Evolutionary conservation across 2,329 filamentous ascomycete species (phyloP), one percentile per base, ranked within the genome.

Genomic region (Calonectria honghensis): DNA sequence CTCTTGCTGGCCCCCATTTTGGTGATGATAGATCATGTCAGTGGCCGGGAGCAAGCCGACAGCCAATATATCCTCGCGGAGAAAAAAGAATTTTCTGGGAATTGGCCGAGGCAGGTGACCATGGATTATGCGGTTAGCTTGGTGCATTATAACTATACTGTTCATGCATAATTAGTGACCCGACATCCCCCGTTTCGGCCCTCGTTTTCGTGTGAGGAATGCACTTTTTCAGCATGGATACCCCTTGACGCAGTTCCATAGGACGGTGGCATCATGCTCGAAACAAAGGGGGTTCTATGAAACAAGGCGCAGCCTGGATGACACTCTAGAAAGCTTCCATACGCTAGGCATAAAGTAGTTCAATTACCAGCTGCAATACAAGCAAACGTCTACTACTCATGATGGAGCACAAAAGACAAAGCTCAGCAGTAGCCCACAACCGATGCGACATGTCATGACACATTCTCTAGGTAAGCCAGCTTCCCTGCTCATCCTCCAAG

Each of bases 401-500:
- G 3, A 24, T n/a, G 13, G 6, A 48, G 20, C 45, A 24, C 45
- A 13, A 10, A 48, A 2, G n/a, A 24, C 45, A 6, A 24, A 11
- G 10, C 35, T 18, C n/a, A 27, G 13, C 13, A 14, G n/a, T 11
- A 41, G 14, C 37, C 57, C 37, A 41, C 39, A 24, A 18, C 7
- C 1, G 14, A 29, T 63, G 16, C 20, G 57, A 41, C 24, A 16
- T 13, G 27, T 20, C 24, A 41, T 13, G 3, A 2, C n/a, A 13
- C 24, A 37, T 10, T 4, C 24, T 27, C 57, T 41, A 72, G 35
- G 41, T 59, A 5, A 72, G 29, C 70, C 70, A 72, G 45, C 68
- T 72, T 20, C 70, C 70, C 27, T 72, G n/a, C 45, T 72, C 70
- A 37, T 72, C 70, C 45, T 68, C 70, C 41, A 65, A 52, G 11